phyloP scores from a whole-genome alignment of 1,284 basidiomycete species.

The Pulchroboletus neoregius region DNA sequence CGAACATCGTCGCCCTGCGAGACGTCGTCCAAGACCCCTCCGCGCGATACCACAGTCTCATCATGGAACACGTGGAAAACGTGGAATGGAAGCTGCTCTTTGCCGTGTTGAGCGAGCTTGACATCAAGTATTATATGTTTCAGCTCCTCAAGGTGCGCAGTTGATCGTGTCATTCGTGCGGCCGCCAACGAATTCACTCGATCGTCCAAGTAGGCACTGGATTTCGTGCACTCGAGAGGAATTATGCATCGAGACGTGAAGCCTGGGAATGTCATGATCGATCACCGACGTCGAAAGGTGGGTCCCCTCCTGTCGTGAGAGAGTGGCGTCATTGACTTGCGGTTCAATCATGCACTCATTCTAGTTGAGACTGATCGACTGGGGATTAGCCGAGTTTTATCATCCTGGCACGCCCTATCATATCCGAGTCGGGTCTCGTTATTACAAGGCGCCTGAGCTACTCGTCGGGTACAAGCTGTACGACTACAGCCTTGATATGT shows the following conservation, averaged over 20 bases:
- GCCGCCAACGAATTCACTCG: neutral
- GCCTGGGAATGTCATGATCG: constrained; percentile 90
- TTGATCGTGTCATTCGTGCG: neutral
- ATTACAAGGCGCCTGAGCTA: constrained; percentile 88
- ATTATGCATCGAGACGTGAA: constrained; percentile 93
- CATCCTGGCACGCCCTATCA: constrained; percentile 85
- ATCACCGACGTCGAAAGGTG: constrained; percentile 76
- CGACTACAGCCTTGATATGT: constrained; percentile 83
- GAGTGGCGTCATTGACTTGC: neutral
- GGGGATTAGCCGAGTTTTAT: constrained; percentile 92
- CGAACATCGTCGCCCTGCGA: constrained; percentile 78
- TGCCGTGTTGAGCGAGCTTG: constrained; percentile 70
- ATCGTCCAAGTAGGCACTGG: constrained; percentile 56
- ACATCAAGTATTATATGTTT: constrained; percentile 82
- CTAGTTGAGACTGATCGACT: constrained; percentile 82
- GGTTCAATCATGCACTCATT: neutral
- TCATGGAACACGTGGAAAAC: constrained; percentile 84
- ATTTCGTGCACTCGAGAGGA: constrained; percentile 85
- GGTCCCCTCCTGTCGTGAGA: constrained; percentile 10
- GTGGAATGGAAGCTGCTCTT: constrained; percentile 83
- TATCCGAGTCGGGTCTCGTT: constrained; percentile 84
- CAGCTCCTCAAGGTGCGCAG: constrained; percentile 71
- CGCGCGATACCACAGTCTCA: constrained; percentile 77
- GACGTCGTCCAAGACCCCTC: constrained; percentile 80
- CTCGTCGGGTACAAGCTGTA: constrained; percentile 86